These are phyloP conservation scores for Populus ilicifolia DNA, from an alignment of 345 rosid species.

Conservation along the genomic window DNA sequence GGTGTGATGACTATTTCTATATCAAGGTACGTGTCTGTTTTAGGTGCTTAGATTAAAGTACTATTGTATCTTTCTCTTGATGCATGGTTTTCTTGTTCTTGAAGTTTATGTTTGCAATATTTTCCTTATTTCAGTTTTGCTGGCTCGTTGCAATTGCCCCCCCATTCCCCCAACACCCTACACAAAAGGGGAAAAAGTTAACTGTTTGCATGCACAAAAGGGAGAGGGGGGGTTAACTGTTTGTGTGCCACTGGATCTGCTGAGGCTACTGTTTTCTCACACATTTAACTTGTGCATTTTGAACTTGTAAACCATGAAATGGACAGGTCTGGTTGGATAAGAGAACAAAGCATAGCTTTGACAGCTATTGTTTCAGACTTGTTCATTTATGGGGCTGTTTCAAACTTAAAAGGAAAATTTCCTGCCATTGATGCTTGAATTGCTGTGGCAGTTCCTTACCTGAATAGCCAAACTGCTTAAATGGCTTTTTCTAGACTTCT, in stretches of 20 bases:
- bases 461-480: too few relatives aligned
- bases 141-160: background rate
- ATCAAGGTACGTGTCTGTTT: conserved; percentile 52
- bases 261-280: background rate
- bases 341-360: background rate
- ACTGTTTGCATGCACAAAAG: background rate
- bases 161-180: too few relatives aligned
- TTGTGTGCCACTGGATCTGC: background rate
- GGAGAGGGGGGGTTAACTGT: background rate
- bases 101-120: background rate
- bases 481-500: too few relatives aligned
- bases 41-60: background rate
- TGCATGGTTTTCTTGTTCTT: conserved; percentile 1
- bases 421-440: too few relatives aligned
- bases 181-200: too few relatives aligned
- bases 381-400: too few relatives aligned
- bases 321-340: background rate
- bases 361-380: too few relatives aligned
- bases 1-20: conserved; percentile 96
- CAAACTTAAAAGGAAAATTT: too few relatives aligned
- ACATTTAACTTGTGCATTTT: background rate
- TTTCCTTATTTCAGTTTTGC: background rate
- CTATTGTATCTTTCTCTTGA: background rate
- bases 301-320: background rate
- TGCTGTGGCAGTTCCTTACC: too few relatives aligned